Evolutionary conservation across 176 grass and related monocot species (phyloP).

Genomic region (Carex cristatella): DNA sequence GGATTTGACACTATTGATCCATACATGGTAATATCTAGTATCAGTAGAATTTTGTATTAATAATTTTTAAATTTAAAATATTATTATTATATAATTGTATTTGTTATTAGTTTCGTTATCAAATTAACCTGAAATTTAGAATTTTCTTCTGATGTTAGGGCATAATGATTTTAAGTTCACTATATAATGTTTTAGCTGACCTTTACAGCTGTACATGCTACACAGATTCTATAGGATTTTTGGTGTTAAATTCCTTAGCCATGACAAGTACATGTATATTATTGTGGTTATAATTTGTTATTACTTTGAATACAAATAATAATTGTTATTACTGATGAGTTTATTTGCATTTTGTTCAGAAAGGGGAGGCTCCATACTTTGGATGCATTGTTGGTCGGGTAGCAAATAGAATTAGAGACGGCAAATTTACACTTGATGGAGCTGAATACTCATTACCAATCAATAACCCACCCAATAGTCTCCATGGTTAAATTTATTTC

Average conservation of each 20-base stretch:
- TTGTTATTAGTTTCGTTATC: neutral
- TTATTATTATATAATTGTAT: neutral
- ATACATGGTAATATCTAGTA: slow-evolving; percentile 48
- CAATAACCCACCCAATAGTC: slow-evolving; percentile 72
- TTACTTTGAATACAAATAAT: neutral
- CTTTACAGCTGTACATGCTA: neutral
- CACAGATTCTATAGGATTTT: no score
- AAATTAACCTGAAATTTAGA: neutral
- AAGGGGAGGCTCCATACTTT: slow-evolving; percentile 69
- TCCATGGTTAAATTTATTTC: slow-evolving; percentile 52
- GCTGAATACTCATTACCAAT: slow-evolving; percentile 58
- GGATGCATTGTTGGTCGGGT: slow-evolving; percentile 93
- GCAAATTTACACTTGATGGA: slow-evolving; percentile 52
- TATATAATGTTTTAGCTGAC: neutral
- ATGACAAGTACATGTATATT: neutral
- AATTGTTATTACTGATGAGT: neutral
- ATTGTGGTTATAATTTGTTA: neutral
- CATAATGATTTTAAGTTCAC: neutral
- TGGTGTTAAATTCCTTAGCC: no score
- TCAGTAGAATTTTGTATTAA: neutral
- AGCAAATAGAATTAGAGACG: slow-evolving; percentile 78
- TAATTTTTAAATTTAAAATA: neutral
- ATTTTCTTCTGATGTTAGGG: neutral
- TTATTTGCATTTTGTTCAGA: slow-evolving; percentile 28
- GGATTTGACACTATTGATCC: slow-evolving; percentile 78